Base-by-base conservation (phyloP, 495 filamentous ascomycete genomes). In the Penicillium fimorum region DNA sequence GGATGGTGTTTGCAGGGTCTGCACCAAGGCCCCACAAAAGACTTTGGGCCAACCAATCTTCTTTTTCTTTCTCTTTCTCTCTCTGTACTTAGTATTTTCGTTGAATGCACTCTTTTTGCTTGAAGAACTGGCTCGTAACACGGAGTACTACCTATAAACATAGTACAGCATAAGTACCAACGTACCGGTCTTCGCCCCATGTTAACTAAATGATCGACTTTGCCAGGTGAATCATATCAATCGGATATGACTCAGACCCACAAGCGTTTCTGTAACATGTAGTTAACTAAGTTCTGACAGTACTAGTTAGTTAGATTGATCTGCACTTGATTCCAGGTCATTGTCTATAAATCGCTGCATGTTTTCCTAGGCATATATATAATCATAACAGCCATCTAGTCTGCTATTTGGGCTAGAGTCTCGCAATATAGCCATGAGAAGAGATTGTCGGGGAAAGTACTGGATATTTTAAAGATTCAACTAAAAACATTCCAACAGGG, bases 141-240 rank as follows among this genome's bases (percentile, higher is more conserved):
- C n/a, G n/a, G n/a, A n/a, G n/a, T n/a, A n/a, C n/a, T n/a, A n/a
- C n/a, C n/a, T n/a, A n/a, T n/a, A n/a, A n/a, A 47, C 15, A 37
- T 37, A 5, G 13, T 15, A n/a, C 6, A 38, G n/a, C 35, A 38
- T 3, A 17, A 38, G 35, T 38, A 38, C 15, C 4, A 3, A 29
- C 30, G 27, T 30, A 32, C 30, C 45, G 45, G 45, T 10, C 45
- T 47, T 47, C 27, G 25, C 45, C n/a, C 45, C 27, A 18, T 47
- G 18, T 30, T 29, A n/a, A n/a, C 25, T 2, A 15, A 10, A 27
- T 32, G 45, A 30, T 47, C 27, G 4, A 47, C 45, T 47, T 7
- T 30, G n/a, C n/a, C 9, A 27, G 24, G 27, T 27, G 9, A 32
- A 32, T 47, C n/a, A 47, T 30, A 47, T 47, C 22, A 18, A 47